Percentiles rank a stretch among this genome's conserved stretches.
phyloP scores from a whole-genome alignment of 306 rosid species.

The Neltuma alba region DNA sequence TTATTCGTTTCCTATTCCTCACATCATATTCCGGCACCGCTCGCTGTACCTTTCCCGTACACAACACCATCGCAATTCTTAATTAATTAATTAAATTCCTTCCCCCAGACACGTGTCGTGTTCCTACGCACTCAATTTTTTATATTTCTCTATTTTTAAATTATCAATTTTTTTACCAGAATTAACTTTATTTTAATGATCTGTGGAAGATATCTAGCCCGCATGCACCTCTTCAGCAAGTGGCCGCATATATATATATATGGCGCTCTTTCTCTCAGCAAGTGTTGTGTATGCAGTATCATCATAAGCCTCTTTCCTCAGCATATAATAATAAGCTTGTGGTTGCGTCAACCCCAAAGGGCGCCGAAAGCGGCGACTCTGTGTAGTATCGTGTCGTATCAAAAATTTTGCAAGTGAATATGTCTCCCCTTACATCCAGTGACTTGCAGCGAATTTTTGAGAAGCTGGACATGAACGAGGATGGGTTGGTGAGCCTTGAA shows the following conservation, averaged over 20 bases:
- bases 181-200: no score
- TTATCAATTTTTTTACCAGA: neutral
- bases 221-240: neutral
- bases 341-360: neutral
- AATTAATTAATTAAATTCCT: no score
- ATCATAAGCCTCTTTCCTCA: no score
- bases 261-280: neutral
- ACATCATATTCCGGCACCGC: neutral
- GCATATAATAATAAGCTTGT: neutral
- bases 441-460: constrained; percentile 63
- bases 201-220: neutral
- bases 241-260: neutral
- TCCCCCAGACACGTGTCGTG: no score
- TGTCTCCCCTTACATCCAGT: constrained; percentile 45
- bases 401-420: neutral
- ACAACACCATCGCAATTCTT: no score
- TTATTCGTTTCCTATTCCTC: neutral
- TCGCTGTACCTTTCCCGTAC: neutral
- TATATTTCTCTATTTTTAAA: no score
- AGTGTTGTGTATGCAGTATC: neutral
- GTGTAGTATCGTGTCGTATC: neutral
- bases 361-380: neutral
- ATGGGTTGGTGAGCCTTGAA: constrained; percentile 63
- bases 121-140: no score
- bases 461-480: constrained; percentile 62